Percentiles rank a stretch among this genome's conserved stretches.
Evolutionary conservation across 441 rosid species (phyloP).

Genomic region (Populus hybrid): DNA sequence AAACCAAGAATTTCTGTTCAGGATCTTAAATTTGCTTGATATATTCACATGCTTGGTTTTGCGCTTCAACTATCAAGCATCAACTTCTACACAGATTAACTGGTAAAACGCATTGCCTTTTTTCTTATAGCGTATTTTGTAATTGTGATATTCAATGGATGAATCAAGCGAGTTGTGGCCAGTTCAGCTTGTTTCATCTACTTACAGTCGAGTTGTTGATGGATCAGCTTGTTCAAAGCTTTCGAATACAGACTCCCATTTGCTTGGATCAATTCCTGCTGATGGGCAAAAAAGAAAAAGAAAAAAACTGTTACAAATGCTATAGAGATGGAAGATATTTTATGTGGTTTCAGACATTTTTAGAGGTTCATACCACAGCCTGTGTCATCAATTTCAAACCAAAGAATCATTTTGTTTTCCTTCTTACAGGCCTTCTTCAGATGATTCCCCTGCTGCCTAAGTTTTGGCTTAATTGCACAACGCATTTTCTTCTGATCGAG

Average conservation of each 20-base stretch:
- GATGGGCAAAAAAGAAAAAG: background rate
- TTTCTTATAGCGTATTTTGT: no score
- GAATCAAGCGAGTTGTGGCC: background rate
- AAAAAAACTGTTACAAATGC: constrained; percentile 1
- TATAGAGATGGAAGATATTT: background rate
- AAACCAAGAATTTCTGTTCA: constrained; percentile 14
- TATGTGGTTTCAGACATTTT: constrained; percentile 8
- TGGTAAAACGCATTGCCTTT: no score
- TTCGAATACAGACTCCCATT: constrained; percentile 99
- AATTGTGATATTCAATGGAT: background rate
- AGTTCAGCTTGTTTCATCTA: constrained; percentile 7
- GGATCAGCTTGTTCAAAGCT: constrained; percentile 99
- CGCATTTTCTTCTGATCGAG: constrained; percentile 53
- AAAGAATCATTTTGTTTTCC: constrained; percentile 68
- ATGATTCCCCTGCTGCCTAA: constrained; percentile 62
- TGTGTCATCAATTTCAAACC: constrained; percentile 96
- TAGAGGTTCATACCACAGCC: constrained; percentile 70
- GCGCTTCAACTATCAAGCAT: no score
- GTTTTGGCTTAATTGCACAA: constrained; percentile 54
- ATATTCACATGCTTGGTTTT: no score
- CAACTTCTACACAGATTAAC: no score
- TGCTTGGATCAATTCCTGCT: constrained; percentile 89
- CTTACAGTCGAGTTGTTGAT: constrained; percentile 94
- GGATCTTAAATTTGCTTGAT: no score
- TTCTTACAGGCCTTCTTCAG: constrained; percentile 53